These are phyloP conservation scores for Sclerotinia glacialis DNA, from an alignment of 2,329 filamentous ascomycete genomes.

Conservation along the genomic window DNA sequence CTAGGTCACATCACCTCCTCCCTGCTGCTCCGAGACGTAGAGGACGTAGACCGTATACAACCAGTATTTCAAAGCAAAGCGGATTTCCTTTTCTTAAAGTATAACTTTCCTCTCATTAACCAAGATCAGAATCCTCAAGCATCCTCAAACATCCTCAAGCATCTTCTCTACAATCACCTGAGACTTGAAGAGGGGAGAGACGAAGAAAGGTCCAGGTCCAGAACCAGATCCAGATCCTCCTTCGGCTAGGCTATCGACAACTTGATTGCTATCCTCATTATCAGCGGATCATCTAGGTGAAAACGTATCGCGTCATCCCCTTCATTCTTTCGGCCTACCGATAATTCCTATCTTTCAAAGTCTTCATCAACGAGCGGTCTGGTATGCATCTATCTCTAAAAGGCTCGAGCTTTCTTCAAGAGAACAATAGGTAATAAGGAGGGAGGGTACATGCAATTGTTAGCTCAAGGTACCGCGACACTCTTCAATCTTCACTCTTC, in stretches of 20 bases:
- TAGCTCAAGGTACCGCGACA: neutral
- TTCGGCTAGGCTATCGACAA: neutral
- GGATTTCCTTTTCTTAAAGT: too few relatives aligned
- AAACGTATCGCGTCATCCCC: neutral
- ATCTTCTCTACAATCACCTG: neutral
- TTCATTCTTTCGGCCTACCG: neutral
- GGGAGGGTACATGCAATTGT: neutral
- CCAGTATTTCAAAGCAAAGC: neutral
- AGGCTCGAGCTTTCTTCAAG: slow-evolving; percentile 14
- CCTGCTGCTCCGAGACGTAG: neutral
- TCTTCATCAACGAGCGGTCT: slow-evolving; percentile 12
- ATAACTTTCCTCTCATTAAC: neutral
- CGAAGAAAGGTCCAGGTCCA: neutral
- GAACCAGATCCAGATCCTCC: neutral
- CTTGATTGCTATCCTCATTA: neutral
- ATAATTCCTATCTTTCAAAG: neutral
- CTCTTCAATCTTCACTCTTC: too few relatives aligned
- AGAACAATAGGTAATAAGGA: too few relatives aligned
- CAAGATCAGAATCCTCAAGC: neutral
- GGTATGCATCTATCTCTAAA: slow-evolving; percentile 1
- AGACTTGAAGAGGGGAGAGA: neutral
- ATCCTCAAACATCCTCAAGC: neutral
- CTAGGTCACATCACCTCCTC: neutral
- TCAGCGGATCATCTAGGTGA: neutral
- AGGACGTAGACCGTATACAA: too few relatives aligned